Conservation (phyloP, 805 yeast species). For the Ogataea populi-albae region DNA sequence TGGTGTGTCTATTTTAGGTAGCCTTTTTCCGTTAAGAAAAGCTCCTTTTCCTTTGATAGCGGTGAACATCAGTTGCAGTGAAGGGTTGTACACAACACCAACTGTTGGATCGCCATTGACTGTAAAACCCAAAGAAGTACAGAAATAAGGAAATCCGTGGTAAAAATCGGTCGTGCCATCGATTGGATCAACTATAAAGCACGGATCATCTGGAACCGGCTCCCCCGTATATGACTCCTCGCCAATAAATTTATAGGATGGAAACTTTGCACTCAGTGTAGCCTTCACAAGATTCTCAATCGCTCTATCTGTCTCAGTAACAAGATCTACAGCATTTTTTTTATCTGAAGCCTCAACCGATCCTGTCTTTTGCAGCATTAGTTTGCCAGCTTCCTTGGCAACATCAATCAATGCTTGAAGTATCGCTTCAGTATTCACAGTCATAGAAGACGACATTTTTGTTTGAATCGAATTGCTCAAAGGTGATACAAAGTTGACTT, state of each 20-base stretch:
- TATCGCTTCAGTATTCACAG: conserved; percentile 24
- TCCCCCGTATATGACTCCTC: conserved; percentile 49
- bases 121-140: conserved; percentile 60
- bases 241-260: conserved; percentile 54
- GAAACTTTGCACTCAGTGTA: conserved; percentile 37
- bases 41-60: conserved; percentile 59
- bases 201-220: conserved; percentile 47
- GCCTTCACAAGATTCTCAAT: conserved; percentile 43
- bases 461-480: no score
- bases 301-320: conserved; percentile 56
- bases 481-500: no score
- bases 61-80: conserved; percentile 47
- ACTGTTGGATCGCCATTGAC: conserved; percentile 46
- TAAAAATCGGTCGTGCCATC: conserved; percentile 67
- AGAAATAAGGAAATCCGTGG: conserved; percentile 59
- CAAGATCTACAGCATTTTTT: conserved; percentile 50
- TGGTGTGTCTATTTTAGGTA: conserved; percentile 30
- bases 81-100: conserved; percentile 69
- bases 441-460: not conserved
- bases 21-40: conserved; percentile 44
- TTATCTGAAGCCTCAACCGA: conserved; percentile 13
- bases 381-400: conserved; percentile 14
- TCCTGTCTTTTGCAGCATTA: conserved; percentile 12
- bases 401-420: conserved; percentile 32
- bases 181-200: conserved; percentile 63